phyloP scores from a whole-genome alignment of 768 basidiomycete species.

The Leccinum aurantiacum region DNA sequence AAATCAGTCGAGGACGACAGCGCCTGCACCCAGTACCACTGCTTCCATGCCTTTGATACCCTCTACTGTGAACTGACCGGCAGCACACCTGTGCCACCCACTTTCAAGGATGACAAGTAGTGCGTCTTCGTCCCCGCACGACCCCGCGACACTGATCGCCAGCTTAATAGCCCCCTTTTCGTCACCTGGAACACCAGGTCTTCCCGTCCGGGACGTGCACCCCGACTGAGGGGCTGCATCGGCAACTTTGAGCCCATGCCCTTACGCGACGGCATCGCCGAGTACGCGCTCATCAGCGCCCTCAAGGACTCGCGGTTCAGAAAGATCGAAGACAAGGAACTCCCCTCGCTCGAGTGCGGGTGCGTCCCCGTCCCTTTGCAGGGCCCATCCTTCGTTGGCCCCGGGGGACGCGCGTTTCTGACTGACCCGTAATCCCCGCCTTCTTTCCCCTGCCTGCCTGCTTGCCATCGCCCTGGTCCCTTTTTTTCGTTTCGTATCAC shows the following conservation, averaged over 20 bases:
- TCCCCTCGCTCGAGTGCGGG: constrained; percentile 84
- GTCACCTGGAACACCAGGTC: constrained; percentile 91
- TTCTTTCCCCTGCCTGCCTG: neutral
- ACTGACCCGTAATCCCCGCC: neutral
- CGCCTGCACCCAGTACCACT: constrained; percentile 71
- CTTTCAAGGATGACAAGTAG: constrained; percentile 77
- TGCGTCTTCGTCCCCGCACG: constrained; percentile 43
- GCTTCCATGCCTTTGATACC: constrained; percentile 79
- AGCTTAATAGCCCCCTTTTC: constrained; percentile 64
- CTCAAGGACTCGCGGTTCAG: constrained; percentile 86
- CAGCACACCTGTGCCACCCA: constrained; percentile 51
- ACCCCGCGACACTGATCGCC: constrained; percentile 7
- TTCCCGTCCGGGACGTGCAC: constrained; percentile 55
- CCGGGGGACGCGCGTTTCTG: constrained; percentile 2
- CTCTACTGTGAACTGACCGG: constrained; percentile 73
- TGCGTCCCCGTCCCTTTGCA: constrained; percentile 40
- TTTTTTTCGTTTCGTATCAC: neutral
- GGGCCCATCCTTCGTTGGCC: neutral
- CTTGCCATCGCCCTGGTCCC: neutral
- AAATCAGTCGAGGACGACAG: constrained; percentile 40
- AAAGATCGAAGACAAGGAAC: constrained; percentile 73
- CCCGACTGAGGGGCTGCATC: constrained; percentile 87
- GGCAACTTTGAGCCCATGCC: constrained; percentile 84
- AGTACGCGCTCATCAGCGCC: constrained; percentile 92
- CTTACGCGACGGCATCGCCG: constrained; percentile 73